Evolutionary conservation across 1,139 yeast species (phyloP), one percentile per base, ranked within the genome.

Genomic region (Tardiomyces digboiensis): DNA sequence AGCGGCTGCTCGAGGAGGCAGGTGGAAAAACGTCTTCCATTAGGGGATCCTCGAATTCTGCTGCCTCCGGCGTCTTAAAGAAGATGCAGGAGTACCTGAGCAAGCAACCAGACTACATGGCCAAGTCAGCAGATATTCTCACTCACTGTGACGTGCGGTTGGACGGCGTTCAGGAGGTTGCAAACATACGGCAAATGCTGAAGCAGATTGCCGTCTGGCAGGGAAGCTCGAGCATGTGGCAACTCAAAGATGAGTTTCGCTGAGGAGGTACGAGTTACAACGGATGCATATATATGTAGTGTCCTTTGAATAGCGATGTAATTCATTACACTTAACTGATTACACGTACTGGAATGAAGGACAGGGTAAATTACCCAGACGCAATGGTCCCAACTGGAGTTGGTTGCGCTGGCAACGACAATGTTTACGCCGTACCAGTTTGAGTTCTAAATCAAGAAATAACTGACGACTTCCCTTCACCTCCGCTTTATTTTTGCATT

Each of bases 171-270:
- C 72, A 72, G 44, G 84, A 82, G 39, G 75, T 85, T 41, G 70
- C 82, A 1, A 66, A 76, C 46, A 70, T 85, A 19, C 66, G 95
- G 41, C 79, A 85, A 1, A 72, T 88, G 74, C 60, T 89, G 44
- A 72, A 77, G 46, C 75, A 78, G 44, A 75, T 86, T 16, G 86
- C 95, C 4, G 64, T 58, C 0, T 89, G 95, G 91, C 76, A 81
- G 50, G 61, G 67, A 8, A 57, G 49, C 1, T 61, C 61, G 38
- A 74, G 75, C 44, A 80, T 79, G 0, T 88, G 97, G 96, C 57
- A 57, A 1, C 62, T 86, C 38, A 79, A 80, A 50, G 70, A 70
- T 1, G 89, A 80, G 45, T 81, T 72, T 38, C 14, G 38, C 56
- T 26, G 33, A 26, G 12, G 10, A n/a, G n/a, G n/a, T n/a, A n/a